Evolutionary conservation across 1,139 yeast genomes (phyloP).

Genomic region (Spencermartinsiella ligniputridi): DNA sequence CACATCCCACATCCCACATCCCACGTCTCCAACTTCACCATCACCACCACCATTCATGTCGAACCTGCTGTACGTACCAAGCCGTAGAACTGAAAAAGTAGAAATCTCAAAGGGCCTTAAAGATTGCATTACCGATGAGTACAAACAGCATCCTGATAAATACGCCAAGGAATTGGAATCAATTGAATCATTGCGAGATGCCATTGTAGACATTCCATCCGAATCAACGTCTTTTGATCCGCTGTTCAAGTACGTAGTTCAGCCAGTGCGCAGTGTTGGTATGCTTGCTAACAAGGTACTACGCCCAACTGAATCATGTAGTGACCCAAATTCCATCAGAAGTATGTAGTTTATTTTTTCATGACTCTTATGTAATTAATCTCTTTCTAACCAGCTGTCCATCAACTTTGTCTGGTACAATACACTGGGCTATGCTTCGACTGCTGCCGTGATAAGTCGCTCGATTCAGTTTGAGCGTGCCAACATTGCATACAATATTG

Average conservation of each 20-base stretch:
- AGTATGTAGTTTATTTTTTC: conserved; percentile 18
- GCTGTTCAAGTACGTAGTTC: conserved; percentile 17
- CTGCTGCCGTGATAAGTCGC: conserved; percentile 39
- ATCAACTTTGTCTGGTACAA: conserved; percentile 69
- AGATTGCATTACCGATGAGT: conserved; percentile 52
- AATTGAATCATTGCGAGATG: conserved; percentile 39
- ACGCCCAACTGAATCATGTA: conserved; percentile 33
- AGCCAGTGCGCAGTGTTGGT: not conserved
- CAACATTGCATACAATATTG: conserved; percentile 67
- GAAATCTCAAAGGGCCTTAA: conserved; percentile 46
- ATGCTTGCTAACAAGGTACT: conserved; percentile 27
- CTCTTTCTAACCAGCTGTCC: conserved; percentile 15
- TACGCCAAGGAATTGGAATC: conserved; percentile 51
- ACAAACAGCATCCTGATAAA: conserved; percentile 58
- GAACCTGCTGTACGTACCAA: conserved; percentile 42
- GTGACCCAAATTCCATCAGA: conserved; percentile 43
- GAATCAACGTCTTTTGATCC: conserved; percentile 29
- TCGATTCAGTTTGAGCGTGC: conserved; percentile 56
- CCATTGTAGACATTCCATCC: conserved; percentile 30
- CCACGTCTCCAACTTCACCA: not conserved
- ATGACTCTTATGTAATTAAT: not conserved
- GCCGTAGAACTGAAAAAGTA: conserved; percentile 46
- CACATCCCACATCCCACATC: not conserved
- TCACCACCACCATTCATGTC: conserved; percentile 3
- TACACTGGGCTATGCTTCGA: conserved; percentile 53